Evolutionary conservation across 2,329 filamentous ascomycete genomes (phyloP).

Genomic region (Coleophoma crateriformis): DNA sequence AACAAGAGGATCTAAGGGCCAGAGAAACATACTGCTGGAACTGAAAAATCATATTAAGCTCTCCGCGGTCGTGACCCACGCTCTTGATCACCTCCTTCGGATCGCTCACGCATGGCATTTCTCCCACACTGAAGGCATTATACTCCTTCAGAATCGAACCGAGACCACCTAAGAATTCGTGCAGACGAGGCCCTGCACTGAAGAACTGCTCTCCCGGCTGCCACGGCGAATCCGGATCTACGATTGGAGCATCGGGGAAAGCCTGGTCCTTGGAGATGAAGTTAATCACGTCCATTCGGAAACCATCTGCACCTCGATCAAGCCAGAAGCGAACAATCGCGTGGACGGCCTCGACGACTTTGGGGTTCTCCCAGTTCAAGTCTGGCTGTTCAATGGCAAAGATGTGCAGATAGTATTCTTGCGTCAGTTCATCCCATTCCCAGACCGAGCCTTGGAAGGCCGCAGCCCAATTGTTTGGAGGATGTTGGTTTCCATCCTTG

Average conservation of each 20-base stretch:
- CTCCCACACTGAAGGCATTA: constrained; percentile 47
- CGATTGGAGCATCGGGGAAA: constrained; percentile 46
- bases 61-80: constrained; percentile 49
- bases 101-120: constrained; percentile 38
- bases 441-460: constrained; percentile 42
- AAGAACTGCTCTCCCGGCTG: constrained; percentile 45
- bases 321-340: constrained; percentile 71
- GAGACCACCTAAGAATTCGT: constrained; percentile 43
- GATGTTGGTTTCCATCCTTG: constrained; percentile 26
- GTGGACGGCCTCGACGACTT: constrained; percentile 62
- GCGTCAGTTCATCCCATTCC: constrained; percentile 44
- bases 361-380: constrained; percentile 69
- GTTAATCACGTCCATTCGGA: constrained; percentile 65
- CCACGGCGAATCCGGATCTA: constrained; percentile 36
- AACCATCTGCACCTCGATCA: constrained; percentile 50
- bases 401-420: constrained; percentile 52
- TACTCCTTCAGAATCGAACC: constrained; percentile 38
- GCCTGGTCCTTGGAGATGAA: constrained; percentile 57
- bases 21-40: constrained; percentile 50
- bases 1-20: not conserved
- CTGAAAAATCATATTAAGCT: constrained; percentile 69
- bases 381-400: constrained; percentile 70
- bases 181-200: constrained; percentile 53
- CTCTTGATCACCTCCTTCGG: constrained; percentile 43
- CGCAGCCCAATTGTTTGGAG: constrained; percentile 39